phyloP scores from a whole-genome alignment of 495 filamentous ascomycete species.

The Penicillium atrosanguineum region DNA sequence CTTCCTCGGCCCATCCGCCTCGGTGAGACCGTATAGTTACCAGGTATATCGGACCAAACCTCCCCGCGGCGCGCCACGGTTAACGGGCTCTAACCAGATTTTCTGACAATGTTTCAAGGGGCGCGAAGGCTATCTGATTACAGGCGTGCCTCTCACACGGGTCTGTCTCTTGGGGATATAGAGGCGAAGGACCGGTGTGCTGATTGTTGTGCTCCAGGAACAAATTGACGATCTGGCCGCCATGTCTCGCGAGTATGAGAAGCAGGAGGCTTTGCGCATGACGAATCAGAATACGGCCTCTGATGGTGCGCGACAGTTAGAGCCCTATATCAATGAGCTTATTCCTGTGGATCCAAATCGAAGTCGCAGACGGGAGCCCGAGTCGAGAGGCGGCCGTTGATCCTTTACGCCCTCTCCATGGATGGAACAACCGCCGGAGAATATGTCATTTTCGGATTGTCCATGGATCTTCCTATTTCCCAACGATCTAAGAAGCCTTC shows the following conservation, averaged over 20 bases:
- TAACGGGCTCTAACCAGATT: conserved; percentile 24
- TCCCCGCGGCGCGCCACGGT: conserved; percentile 8
- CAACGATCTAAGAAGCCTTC: too few relatives aligned
- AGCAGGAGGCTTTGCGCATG: conserved; percentile 51
- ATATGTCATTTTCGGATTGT: neutral
- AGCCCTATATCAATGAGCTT: conserved; percentile 52
- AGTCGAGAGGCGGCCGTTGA: conserved; percentile 32
- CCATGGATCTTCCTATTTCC: too few relatives aligned
- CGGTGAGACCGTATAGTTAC: conserved; percentile 51
- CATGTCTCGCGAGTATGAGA: conserved; percentile 53
- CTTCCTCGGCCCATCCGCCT: conserved; percentile 50
- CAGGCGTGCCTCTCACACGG: conserved; percentile 50
- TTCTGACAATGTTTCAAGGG: conserved; percentile 31
- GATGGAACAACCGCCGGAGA: neutral
- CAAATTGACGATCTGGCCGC: conserved; percentile 54
- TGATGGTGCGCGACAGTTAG: conserved; percentile 22
- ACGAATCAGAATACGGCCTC: conserved; percentile 22
- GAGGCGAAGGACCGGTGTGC: neutral
- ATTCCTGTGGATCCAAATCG: conserved; percentile 39
- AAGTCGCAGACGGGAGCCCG: conserved; percentile 34
- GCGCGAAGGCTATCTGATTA: conserved; percentile 54
- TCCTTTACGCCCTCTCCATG: neutral
- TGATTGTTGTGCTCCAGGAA: conserved; percentile 29
- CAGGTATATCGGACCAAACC: conserved; percentile 34
- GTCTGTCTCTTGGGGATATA: conserved; percentile 29